Conservation (phyloP, 345 rosid genomes). For the Cardiospermum halicacabum region DNA sequence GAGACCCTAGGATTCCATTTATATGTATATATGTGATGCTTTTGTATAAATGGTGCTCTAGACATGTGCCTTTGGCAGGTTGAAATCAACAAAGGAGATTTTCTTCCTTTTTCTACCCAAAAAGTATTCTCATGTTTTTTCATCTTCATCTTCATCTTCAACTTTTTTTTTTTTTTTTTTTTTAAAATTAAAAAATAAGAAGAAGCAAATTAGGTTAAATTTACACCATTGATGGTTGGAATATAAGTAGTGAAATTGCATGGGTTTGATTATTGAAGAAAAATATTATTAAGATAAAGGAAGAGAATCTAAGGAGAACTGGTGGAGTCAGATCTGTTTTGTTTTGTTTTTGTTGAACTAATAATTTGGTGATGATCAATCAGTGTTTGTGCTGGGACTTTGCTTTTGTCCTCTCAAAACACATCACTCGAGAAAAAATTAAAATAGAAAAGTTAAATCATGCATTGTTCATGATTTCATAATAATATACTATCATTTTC, state of each 20-base stretch:
- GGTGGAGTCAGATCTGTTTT: slow-evolving; percentile 13
- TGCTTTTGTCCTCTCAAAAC: slow-evolving; percentile 29
- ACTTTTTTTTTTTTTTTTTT: no score
- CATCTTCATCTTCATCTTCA: no score
- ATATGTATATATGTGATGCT: neutral
- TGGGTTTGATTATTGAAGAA: neutral
- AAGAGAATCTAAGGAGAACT: neutral
- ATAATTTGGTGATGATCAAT: slow-evolving; percentile 10
- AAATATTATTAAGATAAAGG: neutral
- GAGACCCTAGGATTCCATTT: neutral
- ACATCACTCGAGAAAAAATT: slow-evolving; percentile 21
- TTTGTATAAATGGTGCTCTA: neutral
- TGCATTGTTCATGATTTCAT: neutral
- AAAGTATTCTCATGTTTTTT: no score
- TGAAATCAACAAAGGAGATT: neutral
- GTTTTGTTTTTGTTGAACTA: slow-evolving; percentile 9
- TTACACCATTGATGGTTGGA: no score
- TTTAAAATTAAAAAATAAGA: neutral
- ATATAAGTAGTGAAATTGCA: neutral
- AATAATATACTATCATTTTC: slow-evolving; percentile 12
- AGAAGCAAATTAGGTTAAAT: no score
- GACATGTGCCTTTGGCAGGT: neutral
- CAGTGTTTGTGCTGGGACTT: slow-evolving; percentile 16
- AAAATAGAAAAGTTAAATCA: slow-evolving; percentile 6
- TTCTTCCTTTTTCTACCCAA: no score